These are phyloP conservation scores for Salmacisia buchloeana DNA, from an alignment of 1,284 basidiomycete genomes.

Conservation along the genomic window DNA sequence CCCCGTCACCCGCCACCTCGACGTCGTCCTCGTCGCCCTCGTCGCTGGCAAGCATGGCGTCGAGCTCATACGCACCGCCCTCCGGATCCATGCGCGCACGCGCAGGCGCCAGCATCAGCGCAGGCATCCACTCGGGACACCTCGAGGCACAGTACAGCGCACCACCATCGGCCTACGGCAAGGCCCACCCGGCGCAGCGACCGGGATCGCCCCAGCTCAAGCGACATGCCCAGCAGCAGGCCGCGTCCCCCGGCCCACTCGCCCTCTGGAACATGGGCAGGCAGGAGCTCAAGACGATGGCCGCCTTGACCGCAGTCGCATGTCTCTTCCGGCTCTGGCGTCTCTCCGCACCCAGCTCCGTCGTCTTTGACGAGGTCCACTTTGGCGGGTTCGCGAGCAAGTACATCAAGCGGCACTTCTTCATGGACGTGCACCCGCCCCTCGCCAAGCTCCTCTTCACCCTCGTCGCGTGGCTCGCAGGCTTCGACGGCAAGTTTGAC, in stretches of 20 bases:
- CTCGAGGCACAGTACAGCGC: too few species aligned
- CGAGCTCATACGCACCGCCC: too few species aligned
- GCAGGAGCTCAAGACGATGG: not conserved
- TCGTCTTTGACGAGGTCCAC: conserved; percentile 47
- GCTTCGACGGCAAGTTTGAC: conserved; percentile 91
- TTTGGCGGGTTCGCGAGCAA: conserved; percentile 64
- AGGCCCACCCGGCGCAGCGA: too few species aligned
- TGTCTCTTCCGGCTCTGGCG: conserved; percentile 5
- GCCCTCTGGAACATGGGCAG: conserved; percentile 4
- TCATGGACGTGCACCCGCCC: conserved; percentile 90
- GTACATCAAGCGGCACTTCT: conserved; percentile 80
- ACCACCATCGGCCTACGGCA: too few species aligned
- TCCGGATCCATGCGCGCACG: too few species aligned
- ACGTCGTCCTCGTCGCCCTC: too few species aligned
- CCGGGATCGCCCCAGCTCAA: conserved; percentile 9
- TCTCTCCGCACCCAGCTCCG: conserved; percentile 2
- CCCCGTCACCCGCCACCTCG: too few species aligned
- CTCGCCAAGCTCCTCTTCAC: conserved; percentile 93
- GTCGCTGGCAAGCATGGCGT: too few species aligned
- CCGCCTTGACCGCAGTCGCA: not conserved
- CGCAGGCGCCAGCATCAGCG: too few species aligned
- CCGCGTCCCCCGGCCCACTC: not conserved
- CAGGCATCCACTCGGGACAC: too few species aligned
- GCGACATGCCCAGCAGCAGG: not conserved
- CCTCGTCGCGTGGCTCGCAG: conserved; percentile 75